phyloP scores from a whole-genome alignment of 306 rosid species.

The Dryas drummondii region DNA sequence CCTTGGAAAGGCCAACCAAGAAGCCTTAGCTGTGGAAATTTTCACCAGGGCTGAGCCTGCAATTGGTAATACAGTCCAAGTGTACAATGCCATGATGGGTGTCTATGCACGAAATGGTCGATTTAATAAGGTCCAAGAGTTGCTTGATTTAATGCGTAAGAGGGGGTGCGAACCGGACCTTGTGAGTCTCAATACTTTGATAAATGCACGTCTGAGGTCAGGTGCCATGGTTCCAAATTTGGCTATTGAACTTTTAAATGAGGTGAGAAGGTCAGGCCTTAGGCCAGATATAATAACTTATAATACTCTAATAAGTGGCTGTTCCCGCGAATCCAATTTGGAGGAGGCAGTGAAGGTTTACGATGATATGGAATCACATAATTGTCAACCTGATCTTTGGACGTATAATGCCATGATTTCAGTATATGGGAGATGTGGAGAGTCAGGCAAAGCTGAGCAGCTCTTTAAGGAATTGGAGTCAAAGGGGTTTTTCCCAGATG shows the following conservation, averaged over 20 bases:
- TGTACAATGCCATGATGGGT: constrained; percentile 94
- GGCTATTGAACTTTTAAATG: constrained; percentile 64
- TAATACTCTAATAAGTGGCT: constrained; percentile 87
- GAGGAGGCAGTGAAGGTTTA: constrained; percentile 69
- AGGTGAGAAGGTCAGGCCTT: constrained; percentile 73
- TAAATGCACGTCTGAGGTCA: constrained; percentile 78
- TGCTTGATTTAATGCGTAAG: constrained; percentile 67
- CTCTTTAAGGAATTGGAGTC: constrained; percentile 72
- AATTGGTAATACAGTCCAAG: constrained; percentile 65
- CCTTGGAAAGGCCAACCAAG: constrained; percentile 89
- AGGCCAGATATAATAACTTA: constrained; percentile 85
- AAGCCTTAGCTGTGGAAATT: constrained; percentile 73
- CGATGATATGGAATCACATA: constrained; percentile 59
- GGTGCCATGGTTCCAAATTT: constrained; percentile 60
- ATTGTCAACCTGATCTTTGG: constrained; percentile 91
- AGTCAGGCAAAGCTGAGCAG: constrained; percentile 60
- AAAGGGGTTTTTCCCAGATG: constrained; percentile 86
- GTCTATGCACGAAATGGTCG: constrained; percentile 77
- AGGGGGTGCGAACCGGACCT: constrained; percentile 85
- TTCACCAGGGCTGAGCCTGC: constrained; percentile 57
- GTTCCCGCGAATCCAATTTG: constrained; percentile 78
- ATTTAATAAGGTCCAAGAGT: constrained; percentile 52
- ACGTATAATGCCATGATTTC: constrained; percentile 97
- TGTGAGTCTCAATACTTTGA: constrained; percentile 85
- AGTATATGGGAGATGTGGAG: constrained; percentile 82